Evolutionary conservation across 441 rosid species (phyloP), one percentile per base, ranked within the genome.

Genomic region (Breynia disticha): DNA sequence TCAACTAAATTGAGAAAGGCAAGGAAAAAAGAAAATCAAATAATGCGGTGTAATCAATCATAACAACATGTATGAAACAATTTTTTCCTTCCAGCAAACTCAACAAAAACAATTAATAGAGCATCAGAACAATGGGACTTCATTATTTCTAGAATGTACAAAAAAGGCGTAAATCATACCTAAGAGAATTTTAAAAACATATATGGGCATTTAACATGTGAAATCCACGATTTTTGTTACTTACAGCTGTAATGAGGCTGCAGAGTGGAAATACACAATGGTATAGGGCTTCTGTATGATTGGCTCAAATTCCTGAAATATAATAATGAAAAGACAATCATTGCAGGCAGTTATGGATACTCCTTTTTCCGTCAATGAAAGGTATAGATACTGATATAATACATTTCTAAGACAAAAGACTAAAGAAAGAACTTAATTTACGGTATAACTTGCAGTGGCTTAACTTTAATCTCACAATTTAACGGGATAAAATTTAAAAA

Each of bases 181-280:
- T 35, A 19, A 28, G 11, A 58, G 42, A 54, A 37, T 47, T 45
- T 45, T 6, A 3, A 24, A 44, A 46, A 16, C 5, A 54, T 54
- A 42, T 17, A 19, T 32, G 9, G 17, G 16, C 43, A 41, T 46
- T 43, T 46, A n/a, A 48, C 13, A 28, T 52, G 32, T 57, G 51
- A 15, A 70, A 61, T 53, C 24, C 58, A 55, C 39, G 4, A 52
- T 55, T 60, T 16, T 42, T 61, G n/a, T 54, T 46, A 76, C 97
- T 87, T 83, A 94, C 99, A 89, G 58, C 72, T 94, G 96, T 66
- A 94, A 75, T 46, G 97, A 85, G 60, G 99, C 96, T 20, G 96
- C 97, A 32, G 99, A 94, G 64, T 94, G 96, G 68, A 94, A 83
- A 73, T 94, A 94, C 14, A 87, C 97, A 66, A 94, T 83, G 9